Conservation (phyloP, 345 rosid species). For the Pseudoturritis turrita region DNA sequence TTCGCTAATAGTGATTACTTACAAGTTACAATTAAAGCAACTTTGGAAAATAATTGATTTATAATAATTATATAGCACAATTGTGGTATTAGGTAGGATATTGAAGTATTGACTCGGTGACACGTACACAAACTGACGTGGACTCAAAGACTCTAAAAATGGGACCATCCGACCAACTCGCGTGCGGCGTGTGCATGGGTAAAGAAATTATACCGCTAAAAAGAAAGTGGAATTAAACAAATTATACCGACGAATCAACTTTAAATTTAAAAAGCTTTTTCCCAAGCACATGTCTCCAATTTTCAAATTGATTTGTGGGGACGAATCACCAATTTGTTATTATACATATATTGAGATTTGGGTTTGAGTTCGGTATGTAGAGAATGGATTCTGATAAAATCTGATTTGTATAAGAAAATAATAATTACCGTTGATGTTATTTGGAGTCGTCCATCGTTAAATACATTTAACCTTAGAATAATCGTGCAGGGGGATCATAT, state of each 20-base stretch:
- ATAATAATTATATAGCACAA: not conserved
- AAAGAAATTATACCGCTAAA: not conserved
- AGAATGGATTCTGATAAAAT: not conserved
- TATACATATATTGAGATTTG: too few species aligned
- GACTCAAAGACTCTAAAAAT: not conserved
- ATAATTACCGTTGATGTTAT: not conserved
- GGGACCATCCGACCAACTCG: constrained; percentile 26
- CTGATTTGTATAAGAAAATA: not conserved
- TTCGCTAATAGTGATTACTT: not conserved
- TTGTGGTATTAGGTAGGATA: constrained; percentile 10
- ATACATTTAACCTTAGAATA: not conserved
- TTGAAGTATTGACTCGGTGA: constrained; percentile 6
- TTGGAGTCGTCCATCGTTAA: not conserved
- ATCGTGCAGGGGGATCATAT: not conserved
- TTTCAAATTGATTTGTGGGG: constrained; percentile 19
- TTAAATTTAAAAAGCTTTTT: not conserved
- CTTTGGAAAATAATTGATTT: not conserved
- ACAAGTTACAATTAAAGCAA: not conserved
- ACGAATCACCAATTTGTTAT: not conserved
- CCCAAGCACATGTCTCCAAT: constrained; percentile 13
- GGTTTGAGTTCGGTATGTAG: not conserved
- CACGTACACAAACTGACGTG: constrained; percentile 18
- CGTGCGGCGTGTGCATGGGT: constrained; percentile 23
- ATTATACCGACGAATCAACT: not conserved
- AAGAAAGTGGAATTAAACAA: constrained; percentile 20